Base-by-base conservation (phyloP, 805 yeast species). In the Candida koratica region DNA sequence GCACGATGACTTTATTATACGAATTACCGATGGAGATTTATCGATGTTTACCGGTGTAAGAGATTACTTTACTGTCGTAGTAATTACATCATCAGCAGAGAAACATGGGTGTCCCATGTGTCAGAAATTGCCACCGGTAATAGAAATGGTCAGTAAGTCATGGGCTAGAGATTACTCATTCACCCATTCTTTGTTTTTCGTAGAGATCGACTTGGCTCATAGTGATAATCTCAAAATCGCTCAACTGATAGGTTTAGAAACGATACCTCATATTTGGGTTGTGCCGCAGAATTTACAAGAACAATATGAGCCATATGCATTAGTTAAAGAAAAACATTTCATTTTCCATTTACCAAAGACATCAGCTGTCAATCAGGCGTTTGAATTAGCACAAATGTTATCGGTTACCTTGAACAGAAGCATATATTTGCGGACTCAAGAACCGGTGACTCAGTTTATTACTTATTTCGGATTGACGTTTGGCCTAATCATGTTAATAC, bases 241-340 rank as follows among this genome's bases (percentile, higher is more conserved):
- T 41, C 51, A 58, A 17, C 54, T 58, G 7, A 46, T 79, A 35
- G 53, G 60, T 3, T 49, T 83, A 38, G 56, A 56, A 3, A 60
- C 75, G 2, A 75, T 81, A 3, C 93, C 94, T 1, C 79, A 76
- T 41, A 45, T 81, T n/a, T 76, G 87, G 77, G 60, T 82, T 2
- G 69, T 75, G 37, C 87, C 88, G 3, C 82, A 78, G 3, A 54
- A 51, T 29, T 43, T 42, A 14, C 25, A 36, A 17, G 57, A 53
- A 4, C 49, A 45, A 13, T 49, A 46, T 13, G 45, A 48, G 5
- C 52, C 45, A 18, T 44, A 29, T 34, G 48, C 52, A 20, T 49
- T 55, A 17, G 46, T 54, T 10, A 47, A 44, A 15, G 64, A 57
- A 29, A 51, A 56, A 5, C 64, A 61, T 34, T 60, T 52, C 17